Evolutionary conservation across 495 filamentous ascomycete genomes (phyloP).

Genomic region (Neurospora sp.): DNA sequence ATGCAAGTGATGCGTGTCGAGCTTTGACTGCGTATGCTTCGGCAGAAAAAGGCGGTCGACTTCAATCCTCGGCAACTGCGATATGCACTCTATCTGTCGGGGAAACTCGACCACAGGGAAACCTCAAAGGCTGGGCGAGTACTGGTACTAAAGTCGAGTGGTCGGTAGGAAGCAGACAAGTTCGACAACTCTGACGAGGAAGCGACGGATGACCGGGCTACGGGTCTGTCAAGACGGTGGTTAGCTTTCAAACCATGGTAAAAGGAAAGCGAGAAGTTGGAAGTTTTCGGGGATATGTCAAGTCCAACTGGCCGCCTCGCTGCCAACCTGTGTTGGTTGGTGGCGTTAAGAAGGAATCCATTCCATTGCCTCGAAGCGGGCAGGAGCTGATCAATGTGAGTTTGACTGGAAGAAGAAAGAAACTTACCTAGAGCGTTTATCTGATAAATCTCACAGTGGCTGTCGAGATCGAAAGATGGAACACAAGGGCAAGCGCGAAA

Average conservation of each 20-base stretch:
- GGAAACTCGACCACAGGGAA: neutral
- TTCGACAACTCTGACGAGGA: neutral
- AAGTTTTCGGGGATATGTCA: neutral
- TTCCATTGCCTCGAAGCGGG: neutral
- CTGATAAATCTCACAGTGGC: neutral
- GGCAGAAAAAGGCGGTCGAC: neutral
- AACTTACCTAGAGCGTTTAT: neutral
- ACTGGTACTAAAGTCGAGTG: neutral
- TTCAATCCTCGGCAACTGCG: neutral
- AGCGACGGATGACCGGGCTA: neutral
- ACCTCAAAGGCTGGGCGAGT: neutral
- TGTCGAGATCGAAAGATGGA: neutral
- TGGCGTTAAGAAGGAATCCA: neutral
- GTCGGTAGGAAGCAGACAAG: neutral
- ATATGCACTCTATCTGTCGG: neutral
- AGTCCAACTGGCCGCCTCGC: neutral
- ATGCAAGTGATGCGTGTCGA: neutral
- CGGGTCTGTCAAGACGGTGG: neutral
- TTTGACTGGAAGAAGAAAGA: neutral
- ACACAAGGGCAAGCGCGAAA: slow-evolving; percentile 10
- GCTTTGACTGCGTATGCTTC: neutral
- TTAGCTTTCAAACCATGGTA: neutral
- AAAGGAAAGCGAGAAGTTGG: neutral
- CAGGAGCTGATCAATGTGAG: neutral
- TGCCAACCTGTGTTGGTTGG: neutral